phyloP scores from a whole-genome alignment of 306 rosid species.

The Potentilla sterilis region DNA sequence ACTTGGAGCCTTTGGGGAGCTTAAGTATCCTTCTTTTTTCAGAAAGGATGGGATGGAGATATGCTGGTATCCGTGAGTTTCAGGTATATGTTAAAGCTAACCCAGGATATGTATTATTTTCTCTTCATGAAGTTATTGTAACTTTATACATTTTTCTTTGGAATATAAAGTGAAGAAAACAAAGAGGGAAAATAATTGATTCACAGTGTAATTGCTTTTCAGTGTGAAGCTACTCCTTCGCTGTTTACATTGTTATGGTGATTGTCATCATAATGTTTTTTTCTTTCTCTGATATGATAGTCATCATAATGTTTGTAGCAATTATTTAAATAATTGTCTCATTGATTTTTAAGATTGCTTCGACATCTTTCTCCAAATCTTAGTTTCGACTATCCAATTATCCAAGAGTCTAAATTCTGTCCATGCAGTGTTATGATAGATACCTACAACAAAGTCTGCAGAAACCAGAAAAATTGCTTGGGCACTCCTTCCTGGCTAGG shows the following conservation, averaged over 20 bases:
- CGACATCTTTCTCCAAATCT: too few relatives aligned
- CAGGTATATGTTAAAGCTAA: constrained; percentile 65
- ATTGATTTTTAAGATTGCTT: too few relatives aligned
- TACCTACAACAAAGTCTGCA: constrained; percentile 77
- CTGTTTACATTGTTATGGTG: background rate
- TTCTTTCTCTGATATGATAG: too few relatives aligned
- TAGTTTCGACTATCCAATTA: background rate
- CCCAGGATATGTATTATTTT: background rate
- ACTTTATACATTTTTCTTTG: background rate
- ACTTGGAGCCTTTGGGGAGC: constrained; percentile 92
- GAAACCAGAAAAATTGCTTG: constrained; percentile 81
- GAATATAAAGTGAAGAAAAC: background rate
- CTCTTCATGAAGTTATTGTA: constrained; percentile 3
- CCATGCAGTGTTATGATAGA: constrained; percentile 84
- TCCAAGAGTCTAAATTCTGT: background rate
- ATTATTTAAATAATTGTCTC: too few relatives aligned
- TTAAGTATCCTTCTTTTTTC: constrained; percentile 81
- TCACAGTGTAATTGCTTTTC: background rate
- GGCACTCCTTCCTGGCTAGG: constrained; percentile 94
- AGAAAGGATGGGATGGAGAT: constrained; percentile 94
- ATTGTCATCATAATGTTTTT: background rate
- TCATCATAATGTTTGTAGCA: too few relatives aligned
- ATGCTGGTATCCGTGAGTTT: constrained; percentile 99
- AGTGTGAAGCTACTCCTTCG: background rate
- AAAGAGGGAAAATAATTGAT: background rate